Evolutionary conservation across 169 alveolate species (phyloP), one percentile per base, ranked within the genome.

Genomic region (Amoebophrya sp.): DNA sequence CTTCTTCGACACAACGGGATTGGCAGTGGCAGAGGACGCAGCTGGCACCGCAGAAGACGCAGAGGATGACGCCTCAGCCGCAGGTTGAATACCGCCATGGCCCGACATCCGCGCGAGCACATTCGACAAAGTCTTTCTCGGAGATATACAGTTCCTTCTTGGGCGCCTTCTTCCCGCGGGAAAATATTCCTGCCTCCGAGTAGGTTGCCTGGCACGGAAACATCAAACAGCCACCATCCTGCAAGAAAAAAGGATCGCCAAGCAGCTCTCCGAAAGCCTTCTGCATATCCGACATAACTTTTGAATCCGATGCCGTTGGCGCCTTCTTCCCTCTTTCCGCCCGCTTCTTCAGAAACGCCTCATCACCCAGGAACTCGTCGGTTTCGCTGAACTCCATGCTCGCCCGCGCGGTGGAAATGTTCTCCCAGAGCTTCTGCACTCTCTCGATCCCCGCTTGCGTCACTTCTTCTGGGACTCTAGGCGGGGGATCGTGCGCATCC

Each of bases 171-270:
- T 65, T 65, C n/a, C 36, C 83, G 83, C 83, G 83, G 36, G 83
- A 36, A 65, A 65, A 65, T 0, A 65, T 12, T 12, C 83, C 83
- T 1, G 83, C 83, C 38, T 6, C 12, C 12, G 83, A 65, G 83
- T 65, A 65, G 36, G 83, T 65, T 26, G 33, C 83, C 83, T 65
- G 83, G 83, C 83, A 65, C 83, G 83, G 83, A 36, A 65, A 65
- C 83, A 65, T 65, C 36, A 65, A 26, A 29, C 18, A 26, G n/a
- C 83, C 83, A 26, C 83, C 83, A 12, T 65, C 83, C 83, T 65
- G 83, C 83, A 65, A 0, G 33, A 65, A 65, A 6, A 65, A 26
- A 29, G 83, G 83, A 65, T 65, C 83, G 39, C 38, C 83, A 36
- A 65, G 12, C 33, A 12, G 26, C 83, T 65, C 33, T 36, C 33